phyloP scores from a whole-genome alignment of 148 eudicot species.

The Suaeda aralocaspica region DNA sequence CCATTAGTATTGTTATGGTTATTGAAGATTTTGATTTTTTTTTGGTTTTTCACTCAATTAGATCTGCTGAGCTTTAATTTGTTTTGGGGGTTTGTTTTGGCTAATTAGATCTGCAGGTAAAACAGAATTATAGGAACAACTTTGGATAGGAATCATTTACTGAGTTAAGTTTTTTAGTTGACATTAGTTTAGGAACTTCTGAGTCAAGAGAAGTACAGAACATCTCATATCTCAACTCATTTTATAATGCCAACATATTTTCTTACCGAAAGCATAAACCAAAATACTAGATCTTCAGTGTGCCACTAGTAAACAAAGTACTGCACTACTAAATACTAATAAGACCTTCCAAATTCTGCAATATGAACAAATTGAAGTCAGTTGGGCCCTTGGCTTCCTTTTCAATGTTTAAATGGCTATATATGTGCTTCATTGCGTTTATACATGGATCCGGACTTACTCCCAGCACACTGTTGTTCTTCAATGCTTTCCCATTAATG shows the following conservation, averaged over 20 bases:
- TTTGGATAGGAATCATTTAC: too few species aligned
- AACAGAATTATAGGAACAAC: too few species aligned
- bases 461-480: too few species aligned
- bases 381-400: not conserved
- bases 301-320: not conserved
- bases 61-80: too few species aligned
- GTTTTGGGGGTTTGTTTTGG: too few species aligned
- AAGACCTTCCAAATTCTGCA: not conserved
- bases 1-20: too few species aligned
- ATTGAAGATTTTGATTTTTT: too few species aligned
- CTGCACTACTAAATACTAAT: not conserved
- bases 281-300: not conserved
- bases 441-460: not conserved
- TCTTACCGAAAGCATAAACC: not conserved
- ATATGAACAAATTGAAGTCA: not conserved
- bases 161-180: too few species aligned
- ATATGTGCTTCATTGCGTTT: not conserved
- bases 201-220: not conserved
- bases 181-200: not conserved
- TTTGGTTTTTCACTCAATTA: too few species aligned
- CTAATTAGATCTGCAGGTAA: too few species aligned
- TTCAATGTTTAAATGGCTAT: not conserved
- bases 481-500: not conserved
- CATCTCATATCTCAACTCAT: too few species aligned
- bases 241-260: not conserved